Evolutionary conservation across 805 yeast genomes (phyloP), one percentile per base, ranked within the genome.

Genomic region (Spathaspora passalidarum): DNA sequence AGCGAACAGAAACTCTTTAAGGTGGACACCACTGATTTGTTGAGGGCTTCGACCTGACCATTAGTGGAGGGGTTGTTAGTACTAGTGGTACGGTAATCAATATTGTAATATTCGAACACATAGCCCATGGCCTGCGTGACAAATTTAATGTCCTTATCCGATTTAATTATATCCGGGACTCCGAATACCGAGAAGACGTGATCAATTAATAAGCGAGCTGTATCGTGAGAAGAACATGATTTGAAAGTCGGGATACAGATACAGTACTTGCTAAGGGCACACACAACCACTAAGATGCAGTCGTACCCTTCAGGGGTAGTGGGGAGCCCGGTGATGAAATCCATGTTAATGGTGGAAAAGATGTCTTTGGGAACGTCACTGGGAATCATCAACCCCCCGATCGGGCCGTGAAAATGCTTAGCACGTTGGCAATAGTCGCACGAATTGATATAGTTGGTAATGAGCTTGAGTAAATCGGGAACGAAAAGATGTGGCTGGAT

Each of bases 241-340:
- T 19, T 36, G 22, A n/a, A 11, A 7, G 38, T 39, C 16, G 42
- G 35, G 23, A 29, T 19, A 23, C n/a, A 23, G 29, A 25, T 29
- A 29, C 23, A 16, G 18, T 18, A 40, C 40, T 55, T 50, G 1
- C 59, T 45, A 13, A 55, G 32, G 14, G 47, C 39, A 45, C 49
- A 49, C 3, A 53, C 55, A 16, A 55, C 47, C 3, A 50, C 55
- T 11, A 52, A 19, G 13, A 55, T 45, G 8, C 42, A 11, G 40
- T 55, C 50, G 14, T 20, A 37, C 2, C 49, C 48, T 8, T 45
- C 42, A 17, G 22, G 36, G 9, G 48, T 38, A 11, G 36, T 23
- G 1, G 49, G 52, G 13, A 54, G n/a, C 5, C 45, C 54, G 11
- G 50, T 38, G 7, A 55, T 38, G 36, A 55, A 45, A 32, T 53